Evolutionary conservation across 2,329 filamentous ascomycete species (phyloP), one percentile per base, ranked within the genome.

Genomic region (Phaeosphaeriaceae sp.): DNA sequence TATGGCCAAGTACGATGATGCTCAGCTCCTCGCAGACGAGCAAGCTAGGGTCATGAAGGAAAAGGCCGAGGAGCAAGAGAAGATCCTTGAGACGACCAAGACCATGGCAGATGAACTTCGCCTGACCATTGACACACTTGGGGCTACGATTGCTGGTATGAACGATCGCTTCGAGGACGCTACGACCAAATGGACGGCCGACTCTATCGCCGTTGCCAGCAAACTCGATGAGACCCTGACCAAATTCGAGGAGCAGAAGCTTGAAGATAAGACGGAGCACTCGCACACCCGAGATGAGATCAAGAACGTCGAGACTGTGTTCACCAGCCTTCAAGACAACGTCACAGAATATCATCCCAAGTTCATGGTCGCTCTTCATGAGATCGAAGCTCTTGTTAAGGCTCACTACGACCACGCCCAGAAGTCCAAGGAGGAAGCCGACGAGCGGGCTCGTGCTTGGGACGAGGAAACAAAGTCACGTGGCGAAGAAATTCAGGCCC

Each of bases 351-450:
- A 90, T 64, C 90, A 97, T 67, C 95, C 95, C 1, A 91, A 96
- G 79, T 91, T 98, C 65, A 85, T 97, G 56, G 89, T 94, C 53
- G 87, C 91, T 0, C 87, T 99, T 64, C 90, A 92, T 68, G 91
- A 97, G 69, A 88, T 98, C n/a, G 84, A 96, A 41, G 83, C 88
- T 7, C 84, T 96, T 22, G 91, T 97, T 54, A 90, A 88, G 22
- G 87, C 96, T 73, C 93, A 98, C 74, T 97, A 91, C 70, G 92
- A 96, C 67, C 91, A 96, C 72, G 91, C 92, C 15, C 92, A 93
- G 77, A 84, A 86, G 46, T 74, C 79, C 11, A 78, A 80, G 47
- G 77, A 79, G 50, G 76, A 79, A 46, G 76, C 80, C 15, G 77
- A 81, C 15, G 78, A 82, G 56, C 76, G 79, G 10, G 71, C 78